A percentile compares a stretch with the other conserved stretches of the same genome.
These are phyloP conservation scores for Platanthera zijinensis DNA, from an alignment of 106 monocot species.

Conservation along the genomic window DNA sequence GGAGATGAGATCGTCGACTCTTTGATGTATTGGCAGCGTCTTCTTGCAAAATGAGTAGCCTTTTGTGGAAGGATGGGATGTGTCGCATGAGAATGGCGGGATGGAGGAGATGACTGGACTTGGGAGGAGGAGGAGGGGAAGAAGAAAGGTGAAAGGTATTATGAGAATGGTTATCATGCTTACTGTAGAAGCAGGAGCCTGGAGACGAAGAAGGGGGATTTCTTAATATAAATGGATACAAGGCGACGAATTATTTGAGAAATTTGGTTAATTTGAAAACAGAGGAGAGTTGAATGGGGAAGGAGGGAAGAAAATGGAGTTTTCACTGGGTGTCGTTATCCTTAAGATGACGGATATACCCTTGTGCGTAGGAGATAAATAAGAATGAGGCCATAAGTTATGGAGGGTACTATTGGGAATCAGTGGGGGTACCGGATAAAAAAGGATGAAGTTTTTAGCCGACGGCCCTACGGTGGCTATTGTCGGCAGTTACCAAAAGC, in stretches of 20 bases:
- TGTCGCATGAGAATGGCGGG: constrained; percentile 70
- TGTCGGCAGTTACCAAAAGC: no score
- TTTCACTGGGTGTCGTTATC: not conserved
- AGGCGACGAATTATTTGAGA: no score
- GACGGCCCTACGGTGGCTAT: no score
- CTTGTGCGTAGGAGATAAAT: not conserved
- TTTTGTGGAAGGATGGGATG: constrained; percentile 15
- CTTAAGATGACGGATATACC: not conserved
- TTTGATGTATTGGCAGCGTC: constrained; percentile 22
- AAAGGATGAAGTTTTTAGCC: no score
- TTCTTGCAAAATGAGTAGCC: constrained; percentile 43
- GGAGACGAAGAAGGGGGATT: not conserved
- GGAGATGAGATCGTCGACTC: constrained; percentile 54
- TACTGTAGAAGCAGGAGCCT: not conserved
- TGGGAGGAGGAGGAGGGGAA: not conserved
- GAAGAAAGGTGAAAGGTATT: constrained; percentile 7
- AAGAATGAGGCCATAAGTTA: no score
- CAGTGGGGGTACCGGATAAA: no score
- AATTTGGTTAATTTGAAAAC: not conserved
- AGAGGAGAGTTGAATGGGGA: not conserved
- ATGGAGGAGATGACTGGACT: not conserved
- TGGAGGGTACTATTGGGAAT: no score
- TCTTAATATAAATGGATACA: no score
- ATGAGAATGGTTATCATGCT: constrained; percentile 12
- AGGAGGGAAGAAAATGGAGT: not conserved